Evolutionary conservation across 768 basidiomycete genomes (phyloP).

Genomic region (Phlebiopsis flavidoalba): DNA sequence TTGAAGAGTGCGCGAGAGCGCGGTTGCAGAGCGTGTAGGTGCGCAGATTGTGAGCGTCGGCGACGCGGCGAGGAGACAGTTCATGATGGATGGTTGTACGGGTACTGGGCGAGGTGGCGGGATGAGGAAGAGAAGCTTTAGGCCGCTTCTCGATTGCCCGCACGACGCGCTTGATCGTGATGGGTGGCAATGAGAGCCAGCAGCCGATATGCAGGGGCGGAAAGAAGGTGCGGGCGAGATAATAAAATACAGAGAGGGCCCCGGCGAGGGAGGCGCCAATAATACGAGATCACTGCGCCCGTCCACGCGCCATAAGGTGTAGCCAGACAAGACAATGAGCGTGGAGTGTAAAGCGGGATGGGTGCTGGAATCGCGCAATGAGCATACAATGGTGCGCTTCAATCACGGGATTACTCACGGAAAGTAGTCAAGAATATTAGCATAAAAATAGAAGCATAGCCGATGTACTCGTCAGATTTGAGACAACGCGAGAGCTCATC

Average conservation of each 20-base stretch:
- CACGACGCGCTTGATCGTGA: conserved; percentile 74
- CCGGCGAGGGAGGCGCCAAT: conserved; percentile 81
- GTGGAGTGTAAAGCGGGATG: conserved; percentile 89
- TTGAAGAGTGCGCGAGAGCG: conserved; percentile 84
- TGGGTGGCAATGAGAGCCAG: conserved; percentile 62
- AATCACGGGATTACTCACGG: conserved; percentile 49
- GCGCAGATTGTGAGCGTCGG: conserved; percentile 69
- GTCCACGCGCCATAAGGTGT: conserved; percentile 83
- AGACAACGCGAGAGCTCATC: conserved; percentile 80
- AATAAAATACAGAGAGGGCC: conserved; percentile 74
- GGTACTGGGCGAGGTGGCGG: conserved; percentile 73
- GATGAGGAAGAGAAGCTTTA: conserved; percentile 81
- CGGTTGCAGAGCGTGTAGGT: conserved; percentile 80
- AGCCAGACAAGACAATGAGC: conserved; percentile 86
- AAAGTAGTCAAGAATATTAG: conserved; percentile 86
- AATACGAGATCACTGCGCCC: conserved; percentile 84
- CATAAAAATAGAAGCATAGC: conserved; percentile 72
- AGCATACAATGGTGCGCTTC: conserved; percentile 14
- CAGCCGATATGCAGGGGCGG: conserved; percentile 58
- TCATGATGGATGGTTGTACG: conserved; percentile 93
- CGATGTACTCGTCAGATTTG: conserved; percentile 63
- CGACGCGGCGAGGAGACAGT: conserved; percentile 87
- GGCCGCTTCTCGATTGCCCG: conserved; percentile 86
- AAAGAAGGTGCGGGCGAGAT: conserved; percentile 66
- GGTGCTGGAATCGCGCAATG: conserved; percentile 50